phyloP scores from a whole-genome alignment of 305 asterid species.

The Striga hermonthica region DNA sequence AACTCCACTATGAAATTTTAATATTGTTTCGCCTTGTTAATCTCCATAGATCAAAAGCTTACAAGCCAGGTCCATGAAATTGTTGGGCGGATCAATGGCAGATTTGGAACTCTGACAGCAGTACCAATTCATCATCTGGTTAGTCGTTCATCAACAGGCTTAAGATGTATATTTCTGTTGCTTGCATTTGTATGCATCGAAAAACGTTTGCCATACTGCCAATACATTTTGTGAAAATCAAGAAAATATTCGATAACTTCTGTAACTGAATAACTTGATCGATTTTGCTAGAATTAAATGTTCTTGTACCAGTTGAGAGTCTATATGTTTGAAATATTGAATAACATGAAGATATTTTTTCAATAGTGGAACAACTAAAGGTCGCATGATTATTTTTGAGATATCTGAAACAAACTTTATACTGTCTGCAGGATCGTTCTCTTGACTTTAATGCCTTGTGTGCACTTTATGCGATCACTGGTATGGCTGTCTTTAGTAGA shows the following conservation, averaged over 20 bases:
- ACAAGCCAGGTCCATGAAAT: conserved; percentile 88
- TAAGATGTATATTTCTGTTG: conserved; percentile 8
- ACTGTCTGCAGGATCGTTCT: conserved; percentile 72
- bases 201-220: neutral
- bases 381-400: conserved; percentile 20
- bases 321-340: neutral
- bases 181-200: conserved; percentile 23
- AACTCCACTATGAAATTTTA: neutral
- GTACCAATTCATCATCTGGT: conserved; percentile 94
- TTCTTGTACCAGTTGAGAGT: conserved; percentile 20
- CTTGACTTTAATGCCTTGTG: conserved; percentile 73
- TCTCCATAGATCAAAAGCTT: conserved; percentile 63
- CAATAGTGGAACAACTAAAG: neutral
- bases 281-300: neutral
- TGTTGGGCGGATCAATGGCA: conserved; percentile 87
- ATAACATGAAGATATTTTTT: conserved; percentile 7
- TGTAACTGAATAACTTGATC: neutral
- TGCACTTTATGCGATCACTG: conserved; percentile 78
- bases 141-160: conserved; percentile 26
- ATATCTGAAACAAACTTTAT: conserved; percentile 28
- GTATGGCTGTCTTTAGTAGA: conserved; percentile 36
- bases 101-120: conserved; percentile 69
- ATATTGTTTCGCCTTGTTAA: conserved; percentile 28
- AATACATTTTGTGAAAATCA: no score
- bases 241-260: no score